Evolutionary conservation across 2,329 filamentous ascomycete species (phyloP), one percentile per base, ranked within the genome.

Genomic region (Zymoseptoria crescenta): DNA sequence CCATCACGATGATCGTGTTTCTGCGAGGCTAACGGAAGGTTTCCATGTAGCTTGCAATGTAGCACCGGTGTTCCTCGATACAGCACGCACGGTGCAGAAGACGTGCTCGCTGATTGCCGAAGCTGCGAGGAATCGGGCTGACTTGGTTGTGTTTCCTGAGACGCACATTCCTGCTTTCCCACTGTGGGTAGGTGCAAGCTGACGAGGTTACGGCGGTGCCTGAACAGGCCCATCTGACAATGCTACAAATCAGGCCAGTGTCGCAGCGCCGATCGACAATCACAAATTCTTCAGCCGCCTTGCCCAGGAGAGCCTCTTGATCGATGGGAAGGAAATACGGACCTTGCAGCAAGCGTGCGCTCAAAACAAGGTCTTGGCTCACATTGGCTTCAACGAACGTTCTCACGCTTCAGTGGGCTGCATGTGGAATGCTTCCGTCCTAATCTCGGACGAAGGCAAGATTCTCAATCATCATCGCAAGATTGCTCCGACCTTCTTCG

Each of bases 401-500:
- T 69, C 73, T 0, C 74, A 68, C 0, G 69, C 71, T 24, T 80
- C 79, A 62, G 71, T 70, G 21, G 80, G 75, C 0, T 79, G 75
- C 0, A 60, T 83, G 1, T 83, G 76, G 67, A 83, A 83, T 62
- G 77, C 79, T 0, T 81, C 81, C 27, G 13, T 83, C 0, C 68
- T 82, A 20, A 79, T 83, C 50, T 71, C 70, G 0, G 60, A 65
- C 1, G 60, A 74, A 3, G 81, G 81, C 0, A 65, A 77, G 2
- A 70, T 83, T 1, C 59, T 80, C 1, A 74, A 79, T 0, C 80
- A 83, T 57, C 80, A 83, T 58, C 73, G 81, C 1, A 84, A 84
- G 57, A 67, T 83, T 1, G 74, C 81, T 67, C 79, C 81, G 0
- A 83, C 81, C 0, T 83, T 82, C 65, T 83, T 78, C 59, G 82